Evolutionary conservation across 1,284 basidiomycete genomes (phyloP), one percentile per base, ranked within the genome.

Genomic region (Heliocybe sulcata): DNA sequence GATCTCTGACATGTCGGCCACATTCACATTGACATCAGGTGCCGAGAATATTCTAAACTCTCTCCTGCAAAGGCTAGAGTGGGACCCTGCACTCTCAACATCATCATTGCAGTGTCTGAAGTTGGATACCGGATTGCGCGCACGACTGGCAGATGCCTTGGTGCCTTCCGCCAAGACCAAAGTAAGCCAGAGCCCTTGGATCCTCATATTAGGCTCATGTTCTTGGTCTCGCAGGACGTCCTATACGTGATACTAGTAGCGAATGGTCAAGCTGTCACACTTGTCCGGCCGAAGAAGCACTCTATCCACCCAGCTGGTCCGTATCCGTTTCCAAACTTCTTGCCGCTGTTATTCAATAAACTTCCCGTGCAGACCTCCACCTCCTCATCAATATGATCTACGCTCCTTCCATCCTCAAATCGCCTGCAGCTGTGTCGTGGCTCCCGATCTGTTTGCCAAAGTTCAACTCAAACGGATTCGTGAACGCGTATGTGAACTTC

Each of bases 371-470:
- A 90, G 93, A 95, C 64, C 81, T 96, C 29, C 92, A 95, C 64
- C 83, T 96, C 35, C 77, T 95, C 26, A 76, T 95, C 55, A 95
- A 94, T 65, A 93, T 87, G 57, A 76, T 90, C 57, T 71, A 92
- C 69, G 70, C 82, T 52, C 76, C 87, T 42, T 82, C 85, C 59
- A 77, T 91, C 63, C 72, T 78, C 66, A 80, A 87, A 71, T 77
- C 85, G 58, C 77, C 85, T 2, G 92, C 87, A 1, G 77, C 89
- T 4, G 87, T 94, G 20, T 90, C 90, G 3, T 99, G 94, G 92
- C 79, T 98, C 1, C 97, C 97, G 0, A 81, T 99, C 51, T 99
- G 96, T 66, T 80, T 99, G 10, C 96, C 97, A 0, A 94, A 94
- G 66, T 98, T 93, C 74, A 95, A 98, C 62, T 77, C 93, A 0